Percentiles rank a stretch among this genome's conserved stretches.
These are phyloP conservation scores for Cyberlindnera misumaiensis DNA, from an alignment of 805 yeast genomes.

Conservation along the genomic window DNA sequence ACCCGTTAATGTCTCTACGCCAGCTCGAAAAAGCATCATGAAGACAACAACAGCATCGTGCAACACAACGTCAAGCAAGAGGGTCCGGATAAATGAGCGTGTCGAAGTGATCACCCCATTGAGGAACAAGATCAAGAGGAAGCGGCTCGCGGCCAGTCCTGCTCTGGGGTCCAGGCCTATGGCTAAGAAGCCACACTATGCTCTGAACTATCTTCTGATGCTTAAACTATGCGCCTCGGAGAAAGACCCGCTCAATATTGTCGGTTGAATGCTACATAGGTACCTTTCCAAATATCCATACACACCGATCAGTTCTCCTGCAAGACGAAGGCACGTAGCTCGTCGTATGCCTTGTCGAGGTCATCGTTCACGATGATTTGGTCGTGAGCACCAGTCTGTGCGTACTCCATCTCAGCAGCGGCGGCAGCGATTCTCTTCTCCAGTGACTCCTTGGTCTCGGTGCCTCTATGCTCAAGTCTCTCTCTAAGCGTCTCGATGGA, in stretches of 20 bases:
- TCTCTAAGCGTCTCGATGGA: conserved; percentile 67
- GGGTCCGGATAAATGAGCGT: conserved; percentile 15
- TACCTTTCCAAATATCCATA: background rate
- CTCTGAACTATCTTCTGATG: background rate
- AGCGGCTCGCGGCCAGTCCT: background rate
- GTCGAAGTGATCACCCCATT: conserved; percentile 5
- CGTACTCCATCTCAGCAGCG: conserved; percentile 78
- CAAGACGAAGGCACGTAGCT: conserved; percentile 73
- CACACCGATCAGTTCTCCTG: conserved; percentile 20
- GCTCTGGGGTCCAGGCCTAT: background rate
- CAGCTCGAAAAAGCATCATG: conserved; percentile 8
- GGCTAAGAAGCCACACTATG: background rate
- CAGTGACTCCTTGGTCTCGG: conserved; percentile 84
- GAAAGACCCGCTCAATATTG: conserved; percentile 16
- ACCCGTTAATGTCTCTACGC: conserved; percentile 1
- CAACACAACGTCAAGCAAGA: conserved; percentile 1
- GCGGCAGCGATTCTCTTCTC: conserved; percentile 86
- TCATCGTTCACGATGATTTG: conserved; percentile 84
- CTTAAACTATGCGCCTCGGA: conserved; percentile 3
- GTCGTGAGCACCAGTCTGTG: conserved; percentile 91
- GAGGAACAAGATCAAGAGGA: background rate
- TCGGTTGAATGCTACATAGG: background rate
- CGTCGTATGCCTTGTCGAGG: conserved; percentile 78
- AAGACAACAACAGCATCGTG: background rate
- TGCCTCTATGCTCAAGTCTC: conserved; percentile 85